A percentile compares a stretch with the other conserved stretches of the same genome.
Conservation (phyloP, 2,329 filamentous ascomycete species). For the Monosporascus sp. region DNA sequence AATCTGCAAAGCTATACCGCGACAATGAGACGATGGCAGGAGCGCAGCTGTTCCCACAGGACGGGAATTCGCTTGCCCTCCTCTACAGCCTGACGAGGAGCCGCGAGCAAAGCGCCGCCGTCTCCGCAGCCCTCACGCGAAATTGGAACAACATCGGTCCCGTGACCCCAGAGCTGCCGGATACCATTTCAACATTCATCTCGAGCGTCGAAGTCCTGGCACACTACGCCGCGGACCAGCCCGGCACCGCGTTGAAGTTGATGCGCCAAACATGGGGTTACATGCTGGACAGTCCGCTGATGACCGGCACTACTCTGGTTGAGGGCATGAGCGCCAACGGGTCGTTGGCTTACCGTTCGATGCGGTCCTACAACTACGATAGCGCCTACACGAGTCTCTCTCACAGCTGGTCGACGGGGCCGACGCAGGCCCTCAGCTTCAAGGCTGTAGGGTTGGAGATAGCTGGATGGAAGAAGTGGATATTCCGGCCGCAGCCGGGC, state of each 20-base stretch:
- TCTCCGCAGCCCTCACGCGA: conserved; percentile 13
- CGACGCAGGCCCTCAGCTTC: conserved; percentile 21
- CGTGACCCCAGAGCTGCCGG: conserved; percentile 27
- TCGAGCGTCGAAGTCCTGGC: conserved; percentile 29
- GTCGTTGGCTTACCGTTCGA: conserved; percentile 27
- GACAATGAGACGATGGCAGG: conserved; percentile 37
- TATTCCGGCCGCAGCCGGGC: not conserved
- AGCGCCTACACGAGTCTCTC: conserved; percentile 28
- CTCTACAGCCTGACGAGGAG: conserved; percentile 18
- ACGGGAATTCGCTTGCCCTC: conserved; percentile 44
- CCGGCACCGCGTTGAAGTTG: conserved; percentile 22
- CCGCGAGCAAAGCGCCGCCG: conserved; percentile 5
- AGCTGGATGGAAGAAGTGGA: not conserved
- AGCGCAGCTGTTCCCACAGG: conserved; percentile 40
- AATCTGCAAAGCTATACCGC: conserved; percentile 37
- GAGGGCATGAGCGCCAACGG: conserved; percentile 34
- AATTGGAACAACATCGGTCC: conserved; percentile 27
- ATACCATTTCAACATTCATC: conserved; percentile 33
- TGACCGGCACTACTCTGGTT: conserved; percentile 31
- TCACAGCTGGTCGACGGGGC: conserved; percentile 31
- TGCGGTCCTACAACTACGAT: conserved; percentile 27
- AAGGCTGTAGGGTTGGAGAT: conserved; percentile 23
- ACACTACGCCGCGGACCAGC: conserved; percentile 20
- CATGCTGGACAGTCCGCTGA: conserved; percentile 22
- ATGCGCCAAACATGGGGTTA: conserved; percentile 25